These are phyloP conservation scores for Cutaneotrichosporon cutaneum DNA, from an alignment of 1,284 basidiomycete genomes.

Conservation along the genomic window DNA sequence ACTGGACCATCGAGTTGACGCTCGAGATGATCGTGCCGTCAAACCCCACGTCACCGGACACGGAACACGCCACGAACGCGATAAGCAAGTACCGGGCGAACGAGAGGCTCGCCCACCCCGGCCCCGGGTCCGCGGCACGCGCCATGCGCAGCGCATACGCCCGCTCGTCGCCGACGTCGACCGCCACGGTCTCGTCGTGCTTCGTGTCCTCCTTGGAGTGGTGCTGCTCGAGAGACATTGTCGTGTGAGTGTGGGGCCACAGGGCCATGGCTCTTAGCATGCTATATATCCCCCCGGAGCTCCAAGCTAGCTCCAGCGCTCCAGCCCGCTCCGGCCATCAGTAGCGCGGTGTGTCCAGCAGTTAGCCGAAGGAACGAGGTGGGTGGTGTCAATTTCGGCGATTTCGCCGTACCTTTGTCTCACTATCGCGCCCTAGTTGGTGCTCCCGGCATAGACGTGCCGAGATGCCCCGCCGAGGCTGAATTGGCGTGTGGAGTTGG, in stretches of 20 bases:
- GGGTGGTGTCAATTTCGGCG: too few species aligned
- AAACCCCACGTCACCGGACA: constrained; percentile 53
- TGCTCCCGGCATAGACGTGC: too few species aligned
- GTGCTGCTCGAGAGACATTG: background rate
- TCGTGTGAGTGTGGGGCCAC: background rate
- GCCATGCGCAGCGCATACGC: constrained; percentile 55
- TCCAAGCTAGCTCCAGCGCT: background rate
- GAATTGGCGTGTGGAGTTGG: too few species aligned
- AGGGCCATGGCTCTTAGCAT: background rate
- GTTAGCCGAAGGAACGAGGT: too few species aligned
- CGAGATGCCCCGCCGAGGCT: too few species aligned
- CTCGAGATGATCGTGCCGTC: constrained; percentile 62
- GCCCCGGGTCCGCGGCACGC: constrained; percentile 58
- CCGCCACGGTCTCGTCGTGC: background rate
- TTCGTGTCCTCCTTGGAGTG: background rate
- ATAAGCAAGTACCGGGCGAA: background rate
- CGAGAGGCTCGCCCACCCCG: background rate
- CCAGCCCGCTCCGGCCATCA: too few species aligned
- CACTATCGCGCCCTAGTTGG: too few species aligned
- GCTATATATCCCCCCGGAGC: background rate
- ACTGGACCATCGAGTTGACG: constrained; percentile 59
- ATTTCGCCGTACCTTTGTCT: too few species aligned
- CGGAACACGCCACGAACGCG: constrained; percentile 5
- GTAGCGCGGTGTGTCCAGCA: too few species aligned
- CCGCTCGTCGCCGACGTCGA: constrained; percentile 23